phyloP scores from a whole-genome alignment of 192 early-diverging fungal species.

The Allomyces macrogynus region DNA sequence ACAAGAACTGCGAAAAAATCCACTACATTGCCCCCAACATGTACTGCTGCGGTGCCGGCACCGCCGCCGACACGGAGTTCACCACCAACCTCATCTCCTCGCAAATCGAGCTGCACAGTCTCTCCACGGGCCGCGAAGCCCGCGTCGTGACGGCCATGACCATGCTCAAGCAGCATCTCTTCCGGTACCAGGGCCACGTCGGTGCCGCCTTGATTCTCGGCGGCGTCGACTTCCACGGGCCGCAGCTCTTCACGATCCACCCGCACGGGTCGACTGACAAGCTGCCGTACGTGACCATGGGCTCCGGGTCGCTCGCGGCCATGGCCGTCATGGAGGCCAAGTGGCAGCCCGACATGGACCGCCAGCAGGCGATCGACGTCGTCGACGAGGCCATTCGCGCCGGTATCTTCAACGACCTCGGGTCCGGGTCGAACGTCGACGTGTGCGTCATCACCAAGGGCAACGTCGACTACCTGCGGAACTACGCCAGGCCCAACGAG shows the following conservation, averaged over 20 bases:
- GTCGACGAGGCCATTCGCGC: constrained; percentile 87
- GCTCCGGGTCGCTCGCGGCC: constrained; percentile 82
- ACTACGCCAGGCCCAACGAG: constrained; percentile 74
- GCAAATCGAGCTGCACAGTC: constrained; percentile 80
- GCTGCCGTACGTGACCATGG: constrained; percentile 89
- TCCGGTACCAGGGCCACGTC: constrained; percentile 90
- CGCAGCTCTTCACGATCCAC: constrained; percentile 72
- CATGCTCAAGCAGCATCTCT: constrained; percentile 93
- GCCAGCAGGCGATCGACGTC: constrained; percentile 71
- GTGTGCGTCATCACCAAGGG: constrained; percentile 75
- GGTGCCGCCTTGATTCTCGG: constrained; percentile 86
- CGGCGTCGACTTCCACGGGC: constrained; percentile 79
- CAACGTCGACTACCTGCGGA: constrained; percentile 61
- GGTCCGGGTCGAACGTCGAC: constrained; percentile 94
- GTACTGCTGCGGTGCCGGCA: constrained; percentile 95
- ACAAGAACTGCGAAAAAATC: constrained; percentile 99
- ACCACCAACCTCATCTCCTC: constrained; percentile 81
- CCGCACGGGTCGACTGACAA: constrained; percentile 94
- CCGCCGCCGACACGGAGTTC: constrained; percentile 96
- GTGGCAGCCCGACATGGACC: constrained; percentile 60
- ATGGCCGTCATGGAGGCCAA: constrained; percentile 86
- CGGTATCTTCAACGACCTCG: constrained; percentile 97
- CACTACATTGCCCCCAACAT: constrained; percentile 96
- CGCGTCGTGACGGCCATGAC: constrained; percentile 87
- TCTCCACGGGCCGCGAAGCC: constrained; percentile 69